These are phyloP conservation scores for Ramaria rubella DNA, from an alignment of 768 basidiomycete genomes.

Conservation along the genomic window DNA sequence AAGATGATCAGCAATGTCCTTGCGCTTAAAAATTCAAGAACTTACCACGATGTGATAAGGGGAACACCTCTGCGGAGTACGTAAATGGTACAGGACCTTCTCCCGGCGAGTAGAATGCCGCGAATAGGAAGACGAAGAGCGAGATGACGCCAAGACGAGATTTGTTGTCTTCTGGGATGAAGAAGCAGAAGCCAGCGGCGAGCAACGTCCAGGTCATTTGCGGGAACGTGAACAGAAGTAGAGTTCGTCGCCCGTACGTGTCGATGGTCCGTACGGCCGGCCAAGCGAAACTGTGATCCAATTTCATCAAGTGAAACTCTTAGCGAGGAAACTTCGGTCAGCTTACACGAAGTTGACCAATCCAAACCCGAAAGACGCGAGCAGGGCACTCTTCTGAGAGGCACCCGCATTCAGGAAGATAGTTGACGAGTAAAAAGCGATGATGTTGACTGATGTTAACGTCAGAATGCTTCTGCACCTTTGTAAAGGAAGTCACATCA, in stretches of 20 bases:
- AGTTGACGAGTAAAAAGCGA: conserved; percentile 35
- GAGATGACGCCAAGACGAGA: conserved; percentile 39
- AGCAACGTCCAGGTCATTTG: conserved; percentile 73
- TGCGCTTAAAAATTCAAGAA: conserved; percentile 23
- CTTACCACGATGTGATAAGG: conserved; percentile 25
- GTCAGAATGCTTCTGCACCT: not conserved
- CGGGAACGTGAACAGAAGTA: conserved; percentile 74
- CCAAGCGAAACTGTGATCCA: conserved; percentile 26
- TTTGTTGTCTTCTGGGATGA: conserved; percentile 28
- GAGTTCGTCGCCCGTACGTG: conserved; percentile 71
- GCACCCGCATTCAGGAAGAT: conserved; percentile 32
- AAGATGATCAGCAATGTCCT: conserved; percentile 16
- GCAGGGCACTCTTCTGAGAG: conserved; percentile 33
- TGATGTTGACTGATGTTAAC: conserved; percentile 23
- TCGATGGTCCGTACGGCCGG: conserved; percentile 38
- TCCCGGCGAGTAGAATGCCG: conserved; percentile 29
- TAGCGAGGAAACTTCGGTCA: conserved; percentile 46
- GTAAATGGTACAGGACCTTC: conserved; percentile 33
- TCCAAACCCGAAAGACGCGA: conserved; percentile 64
- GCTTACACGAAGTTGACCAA: conserved; percentile 60
- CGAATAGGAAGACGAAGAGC: conserved; percentile 31
- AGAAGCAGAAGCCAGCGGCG: conserved; percentile 69
- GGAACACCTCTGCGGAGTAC: conserved; percentile 28
- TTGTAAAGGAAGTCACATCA: not conserved
- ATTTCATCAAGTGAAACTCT: conserved; percentile 38